phyloP scores from a whole-genome alignment of 768 basidiomycete species.

The Leccinum barrowsii region DNA sequence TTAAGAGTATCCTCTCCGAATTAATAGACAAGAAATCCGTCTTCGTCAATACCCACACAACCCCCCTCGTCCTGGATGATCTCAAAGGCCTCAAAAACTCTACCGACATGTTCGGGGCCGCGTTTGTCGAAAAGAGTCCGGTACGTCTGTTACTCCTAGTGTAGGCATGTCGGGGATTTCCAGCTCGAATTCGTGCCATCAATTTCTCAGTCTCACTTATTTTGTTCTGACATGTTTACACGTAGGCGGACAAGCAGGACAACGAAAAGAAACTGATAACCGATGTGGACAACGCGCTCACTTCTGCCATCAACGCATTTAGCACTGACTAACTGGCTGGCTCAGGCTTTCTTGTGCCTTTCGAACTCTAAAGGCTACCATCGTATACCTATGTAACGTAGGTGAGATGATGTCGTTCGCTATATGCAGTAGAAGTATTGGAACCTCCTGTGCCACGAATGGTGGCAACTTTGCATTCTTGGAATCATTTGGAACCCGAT shows the following conservation, averaged over 20 bases:
- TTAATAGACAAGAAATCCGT: background rate
- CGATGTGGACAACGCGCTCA: background rate
- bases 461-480: too few relatives aligned
- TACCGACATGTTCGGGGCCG: background rate
- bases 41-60: fast-evolving
- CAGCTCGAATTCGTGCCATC: background rate
- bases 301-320: background rate
- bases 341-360: background rate
- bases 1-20: background rate
- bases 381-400: background rate
- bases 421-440: too few relatives aligned
- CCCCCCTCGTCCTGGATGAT: fast-evolving
- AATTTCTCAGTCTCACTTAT: background rate
- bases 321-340: background rate
- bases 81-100: background rate
- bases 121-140: background rate
- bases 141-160: slow-evolving; percentile 3
- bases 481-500: too few relatives aligned
- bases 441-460: background rate
- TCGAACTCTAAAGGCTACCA: background rate
- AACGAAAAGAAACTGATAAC: background rate
- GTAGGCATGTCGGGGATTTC: background rate
- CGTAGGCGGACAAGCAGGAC: background rate
- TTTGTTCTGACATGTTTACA: background rate
- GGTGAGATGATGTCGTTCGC: background rate